Conservation (phyloP, 208 protist species). For the Strigomonas oncopelti region DNA sequence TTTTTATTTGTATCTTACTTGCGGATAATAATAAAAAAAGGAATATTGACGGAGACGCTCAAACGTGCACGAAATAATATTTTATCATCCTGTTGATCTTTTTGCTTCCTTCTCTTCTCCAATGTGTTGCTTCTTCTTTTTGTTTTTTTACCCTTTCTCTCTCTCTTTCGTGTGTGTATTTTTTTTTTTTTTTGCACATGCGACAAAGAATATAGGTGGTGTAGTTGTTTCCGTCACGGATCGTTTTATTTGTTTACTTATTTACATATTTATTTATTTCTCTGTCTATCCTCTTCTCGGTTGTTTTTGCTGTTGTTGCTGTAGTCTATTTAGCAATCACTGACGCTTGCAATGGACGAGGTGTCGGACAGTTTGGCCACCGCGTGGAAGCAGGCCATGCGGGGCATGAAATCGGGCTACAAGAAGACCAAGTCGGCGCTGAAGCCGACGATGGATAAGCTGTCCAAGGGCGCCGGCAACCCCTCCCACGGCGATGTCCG, state of each 20-base stretch:
- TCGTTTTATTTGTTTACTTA: conserved; percentile 6
- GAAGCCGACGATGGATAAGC: conserved; percentile 39
- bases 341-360: conserved; percentile 51
- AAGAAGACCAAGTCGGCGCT: conserved; percentile 67
- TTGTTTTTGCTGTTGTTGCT: background rate
- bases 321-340: too few species aligned
- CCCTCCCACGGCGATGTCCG: conserved; percentile 43
- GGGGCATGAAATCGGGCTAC: conserved; percentile 65
- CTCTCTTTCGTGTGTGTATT: background rate
- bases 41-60: too few species aligned
- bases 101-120: background rate
- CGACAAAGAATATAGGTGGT: background rate
- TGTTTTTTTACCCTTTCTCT: background rate
- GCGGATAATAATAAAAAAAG: too few species aligned
- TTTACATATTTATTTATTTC: conserved; percentile 11
- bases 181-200: conserved; percentile 7
- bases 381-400: conserved; percentile 75
- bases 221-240: conserved; percentile 16
- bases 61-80: too few species aligned
- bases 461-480: conserved; percentile 19
- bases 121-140: background rate
- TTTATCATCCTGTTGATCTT: too few species aligned
- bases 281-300: background rate
- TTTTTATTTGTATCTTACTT: background rate
- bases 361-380: conserved; percentile 53